Conservation (phyloP, 1,139 yeast species). For the Protomyces lactucae-debilis region DNA sequence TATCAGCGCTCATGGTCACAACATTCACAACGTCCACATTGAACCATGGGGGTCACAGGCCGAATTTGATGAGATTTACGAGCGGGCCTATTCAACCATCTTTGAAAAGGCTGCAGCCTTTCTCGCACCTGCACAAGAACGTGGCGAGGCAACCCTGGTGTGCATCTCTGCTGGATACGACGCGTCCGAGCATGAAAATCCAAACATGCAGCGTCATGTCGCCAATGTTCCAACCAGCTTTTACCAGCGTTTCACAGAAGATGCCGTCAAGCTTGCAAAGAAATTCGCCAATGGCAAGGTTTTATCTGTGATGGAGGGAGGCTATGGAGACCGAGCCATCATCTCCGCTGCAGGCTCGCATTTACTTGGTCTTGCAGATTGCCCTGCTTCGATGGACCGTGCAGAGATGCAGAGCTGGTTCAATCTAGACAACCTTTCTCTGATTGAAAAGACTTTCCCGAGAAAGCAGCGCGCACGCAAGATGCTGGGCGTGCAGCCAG, state of each 20-base stretch:
- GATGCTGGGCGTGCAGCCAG: no score
- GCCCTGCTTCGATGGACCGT: not conserved
- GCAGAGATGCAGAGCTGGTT: constrained; percentile 2
- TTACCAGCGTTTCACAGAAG: constrained; percentile 67
- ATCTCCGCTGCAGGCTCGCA: constrained; percentile 72
- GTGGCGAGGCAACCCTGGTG: constrained; percentile 53
- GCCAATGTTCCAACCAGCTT: constrained; percentile 80
- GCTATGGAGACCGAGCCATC: constrained; percentile 79
- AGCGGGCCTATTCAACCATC: constrained; percentile 56
- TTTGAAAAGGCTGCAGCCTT: constrained; percentile 67
- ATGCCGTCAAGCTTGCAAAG: constrained; percentile 60
- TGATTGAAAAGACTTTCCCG: constrained; percentile 11
- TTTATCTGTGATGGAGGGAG: constrained; percentile 74
- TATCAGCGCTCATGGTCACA: constrained; percentile 59
- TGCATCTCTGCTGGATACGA: constrained; percentile 83
- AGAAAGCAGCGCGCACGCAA: not conserved
- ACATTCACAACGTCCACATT: constrained; percentile 80
- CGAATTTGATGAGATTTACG: constrained; percentile 64
- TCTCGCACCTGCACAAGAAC: constrained; percentile 45
- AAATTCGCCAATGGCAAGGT: constrained; percentile 60
- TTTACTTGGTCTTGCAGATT: constrained; percentile 51
- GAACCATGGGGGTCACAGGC: constrained; percentile 57
- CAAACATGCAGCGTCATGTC: constrained; percentile 79
- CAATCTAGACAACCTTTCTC: not conserved
- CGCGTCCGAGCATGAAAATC: constrained; percentile 78